Evolutionary conservation across 345 rosid species (phyloP).

Genomic region (Populus ilicifolia): DNA sequence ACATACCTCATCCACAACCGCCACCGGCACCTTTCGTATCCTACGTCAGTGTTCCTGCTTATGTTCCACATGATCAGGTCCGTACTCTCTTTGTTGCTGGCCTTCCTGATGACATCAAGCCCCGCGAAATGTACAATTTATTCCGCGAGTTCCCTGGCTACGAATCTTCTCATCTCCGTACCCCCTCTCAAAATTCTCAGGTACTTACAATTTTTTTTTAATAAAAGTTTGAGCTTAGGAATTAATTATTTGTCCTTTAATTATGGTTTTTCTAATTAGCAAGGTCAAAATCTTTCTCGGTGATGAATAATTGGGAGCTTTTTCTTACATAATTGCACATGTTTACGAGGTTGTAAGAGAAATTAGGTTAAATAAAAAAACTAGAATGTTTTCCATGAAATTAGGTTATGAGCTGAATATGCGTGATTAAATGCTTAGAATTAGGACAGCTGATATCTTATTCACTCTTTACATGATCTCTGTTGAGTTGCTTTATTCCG

Average conservation of each 20-base stretch:
- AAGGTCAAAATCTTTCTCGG: not conserved
- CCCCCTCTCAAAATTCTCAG: constrained; percentile 47
- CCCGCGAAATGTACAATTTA: constrained; percentile 81
- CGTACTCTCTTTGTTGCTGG: constrained; percentile 92
- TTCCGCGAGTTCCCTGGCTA: constrained; percentile 88
- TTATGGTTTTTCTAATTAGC: not conserved
- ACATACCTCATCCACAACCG: constrained; percentile 23
- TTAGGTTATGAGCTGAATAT: not conserved
- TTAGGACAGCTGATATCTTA: not conserved
- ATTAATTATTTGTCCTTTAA: no score
- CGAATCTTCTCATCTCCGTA: constrained; percentile 78
- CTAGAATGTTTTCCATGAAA: not conserved
- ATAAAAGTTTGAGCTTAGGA: not conserved
- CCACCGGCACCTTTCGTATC: constrained; percentile 32
- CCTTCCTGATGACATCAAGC: constrained; percentile 79
- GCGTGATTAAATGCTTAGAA: not conserved
- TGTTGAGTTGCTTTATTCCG: not conserved
- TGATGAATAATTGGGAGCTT: not conserved
- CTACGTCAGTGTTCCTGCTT: constrained; percentile 29
- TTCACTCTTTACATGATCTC: not conserved
- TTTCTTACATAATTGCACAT: not conserved
- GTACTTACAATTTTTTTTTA: constrained; percentile 6
- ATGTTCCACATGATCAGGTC: constrained; percentile 43
- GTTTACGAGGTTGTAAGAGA: not conserved
- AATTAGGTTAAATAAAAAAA: not conserved